A percentile compares a stretch with the other conserved stretches of the same genome.
Evolutionary conservation across 495 filamentous ascomycete genomes (phyloP).

Genomic region (Poronia punctata): DNA sequence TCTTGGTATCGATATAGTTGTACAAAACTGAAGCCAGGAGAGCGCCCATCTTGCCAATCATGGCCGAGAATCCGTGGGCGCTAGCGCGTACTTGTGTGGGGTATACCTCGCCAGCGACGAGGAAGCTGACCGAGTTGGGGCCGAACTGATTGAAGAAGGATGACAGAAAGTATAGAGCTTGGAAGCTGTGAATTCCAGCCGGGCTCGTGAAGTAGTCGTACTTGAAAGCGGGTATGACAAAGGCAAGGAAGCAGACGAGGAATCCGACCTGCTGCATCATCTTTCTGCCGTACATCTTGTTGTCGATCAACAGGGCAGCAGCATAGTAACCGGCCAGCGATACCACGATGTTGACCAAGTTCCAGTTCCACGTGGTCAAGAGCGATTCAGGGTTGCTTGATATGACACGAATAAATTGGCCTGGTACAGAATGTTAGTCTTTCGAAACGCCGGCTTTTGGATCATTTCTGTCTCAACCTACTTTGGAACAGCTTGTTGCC

Average conservation of each 20-base stretch:
- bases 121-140: constrained; percentile 85
- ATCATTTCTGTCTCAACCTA: constrained; percentile 4
- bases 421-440: constrained; percentile 11
- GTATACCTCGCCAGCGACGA: constrained; percentile 86
- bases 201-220: constrained; percentile 67
- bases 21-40: constrained; percentile 77
- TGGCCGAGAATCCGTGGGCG: constrained; percentile 84
- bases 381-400: constrained; percentile 51
- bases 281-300: constrained; percentile 88
- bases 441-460: not conserved
- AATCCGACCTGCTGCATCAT: constrained; percentile 90
- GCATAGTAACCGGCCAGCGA: constrained; percentile 79
- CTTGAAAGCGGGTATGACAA: constrained; percentile 76
- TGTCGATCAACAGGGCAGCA: constrained; percentile 72
- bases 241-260: constrained; percentile 78
- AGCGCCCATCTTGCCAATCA: constrained; percentile 75
- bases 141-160: constrained; percentile 97
- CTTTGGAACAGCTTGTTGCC: constrained; percentile 95
- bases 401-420: constrained; percentile 73
- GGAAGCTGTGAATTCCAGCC: constrained; percentile 67
- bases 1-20: constrained; percentile 75
- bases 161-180: constrained; percentile 87
- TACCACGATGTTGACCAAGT: constrained; percentile 76
- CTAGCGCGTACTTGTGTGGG: constrained; percentile 85
- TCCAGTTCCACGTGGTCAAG: constrained; percentile 85